Percentiles rank a stretch among this genome's conserved stretches.
These are phyloP conservation scores for Pseudophaeomoniella oleicola DNA, from an alignment of 2,329 filamentous ascomycete genomes.

Conservation along the genomic window DNA sequence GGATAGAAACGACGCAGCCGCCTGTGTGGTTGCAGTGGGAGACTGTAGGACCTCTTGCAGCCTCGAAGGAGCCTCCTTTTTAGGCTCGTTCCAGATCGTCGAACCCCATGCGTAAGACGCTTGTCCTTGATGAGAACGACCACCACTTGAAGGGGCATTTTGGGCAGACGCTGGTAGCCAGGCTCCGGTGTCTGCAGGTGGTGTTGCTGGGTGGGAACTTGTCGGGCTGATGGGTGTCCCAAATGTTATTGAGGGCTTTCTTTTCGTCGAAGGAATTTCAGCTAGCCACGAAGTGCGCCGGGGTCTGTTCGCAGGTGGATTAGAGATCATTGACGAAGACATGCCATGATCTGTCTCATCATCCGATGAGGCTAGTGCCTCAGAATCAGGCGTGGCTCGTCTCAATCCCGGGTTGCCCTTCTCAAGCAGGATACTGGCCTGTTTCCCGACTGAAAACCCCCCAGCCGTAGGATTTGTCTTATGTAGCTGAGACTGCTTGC, in stretches of 20 bases:
- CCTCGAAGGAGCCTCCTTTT: constrained; percentile 62
- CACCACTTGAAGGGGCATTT: constrained; percentile 16
- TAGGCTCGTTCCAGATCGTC: constrained; percentile 62
- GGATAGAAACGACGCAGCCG: constrained; percentile 36
- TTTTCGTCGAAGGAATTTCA: constrained; percentile 53
- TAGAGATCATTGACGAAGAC: constrained; percentile 33
- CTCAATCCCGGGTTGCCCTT: constrained; percentile 56
- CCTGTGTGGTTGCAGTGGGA: constrained; percentile 47
- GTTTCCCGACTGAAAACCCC: constrained; percentile 10
- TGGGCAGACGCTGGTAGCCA: constrained; percentile 23
- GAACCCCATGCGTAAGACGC: constrained; percentile 57
- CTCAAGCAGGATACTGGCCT: constrained; percentile 52
- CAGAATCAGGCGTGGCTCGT: constrained; percentile 83
- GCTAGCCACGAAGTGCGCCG: constrained; percentile 76
- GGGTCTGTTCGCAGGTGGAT: constrained; percentile 42
- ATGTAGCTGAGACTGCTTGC: constrained; percentile 4
- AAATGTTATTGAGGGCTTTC: constrained; percentile 60
- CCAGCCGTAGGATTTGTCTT: constrained; percentile 9
- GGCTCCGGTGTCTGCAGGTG: constrained; percentile 48
- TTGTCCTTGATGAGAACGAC: constrained; percentile 8
- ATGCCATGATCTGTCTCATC: constrained; percentile 65
- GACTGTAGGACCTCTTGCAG: constrained; percentile 62
- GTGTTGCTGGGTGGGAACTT: constrained; percentile 67
- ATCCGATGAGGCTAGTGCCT: constrained; percentile 85
- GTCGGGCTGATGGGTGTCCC: constrained; percentile 65